These are phyloP conservation scores for Auricularia auricula-judae DNA, from an alignment of 768 basidiomycete genomes.

Conservation along the genomic window DNA sequence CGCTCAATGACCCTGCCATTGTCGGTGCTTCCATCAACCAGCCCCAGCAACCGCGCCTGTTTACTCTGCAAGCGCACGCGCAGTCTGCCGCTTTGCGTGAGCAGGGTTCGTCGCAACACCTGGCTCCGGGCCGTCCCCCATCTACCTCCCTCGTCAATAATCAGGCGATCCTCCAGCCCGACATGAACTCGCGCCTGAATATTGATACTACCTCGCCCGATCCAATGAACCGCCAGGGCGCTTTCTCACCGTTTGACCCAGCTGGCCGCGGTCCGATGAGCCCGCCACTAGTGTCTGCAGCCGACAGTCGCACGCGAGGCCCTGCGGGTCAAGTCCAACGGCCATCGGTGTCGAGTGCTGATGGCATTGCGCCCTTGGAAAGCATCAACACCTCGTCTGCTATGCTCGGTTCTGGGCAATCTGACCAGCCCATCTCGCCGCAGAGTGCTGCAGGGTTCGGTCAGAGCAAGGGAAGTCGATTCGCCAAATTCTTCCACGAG, in stretches of 20 bases:
- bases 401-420: background rate
- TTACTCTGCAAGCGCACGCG: background rate
- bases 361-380: background rate
- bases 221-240: background rate
- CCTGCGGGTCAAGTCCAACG: background rate
- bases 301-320: background rate
- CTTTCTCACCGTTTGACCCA: background rate
- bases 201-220: background rate
- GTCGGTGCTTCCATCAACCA: background rate
- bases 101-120: background rate
- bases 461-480: slow-evolving; percentile 63
- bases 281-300: background rate
- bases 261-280: background rate
- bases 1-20: background rate
- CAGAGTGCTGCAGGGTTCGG: slow-evolving; percentile 29
- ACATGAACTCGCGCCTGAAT: background rate
- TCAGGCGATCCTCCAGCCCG: background rate
- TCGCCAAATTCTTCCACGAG: slow-evolving; percentile 64
- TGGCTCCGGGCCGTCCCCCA: background rate
- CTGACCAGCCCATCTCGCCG: background rate
- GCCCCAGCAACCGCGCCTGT: background rate
- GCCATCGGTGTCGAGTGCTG: background rate
- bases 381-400: background rate
- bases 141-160: background rate
- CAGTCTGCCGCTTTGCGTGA: background rate